These are phyloP conservation scores for Penicillium sp. DNA, from an alignment of 2,329 filamentous ascomycete species.

Conservation along the genomic window DNA sequence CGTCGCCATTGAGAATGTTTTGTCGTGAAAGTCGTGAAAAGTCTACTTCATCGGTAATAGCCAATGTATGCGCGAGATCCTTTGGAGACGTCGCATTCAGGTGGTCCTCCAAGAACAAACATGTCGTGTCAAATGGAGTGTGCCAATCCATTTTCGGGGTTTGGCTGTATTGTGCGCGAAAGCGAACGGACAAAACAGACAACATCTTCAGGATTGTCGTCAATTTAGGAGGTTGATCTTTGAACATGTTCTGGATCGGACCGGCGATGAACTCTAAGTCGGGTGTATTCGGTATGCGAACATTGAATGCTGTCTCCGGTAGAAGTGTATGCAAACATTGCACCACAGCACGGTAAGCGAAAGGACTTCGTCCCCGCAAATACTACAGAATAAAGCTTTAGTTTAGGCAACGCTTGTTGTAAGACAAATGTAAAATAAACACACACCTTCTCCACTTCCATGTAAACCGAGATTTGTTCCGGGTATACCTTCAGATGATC, in stretches of 20 bases:
- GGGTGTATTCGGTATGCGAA: slow-evolving; percentile 11
- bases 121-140: slow-evolving; percentile 30
- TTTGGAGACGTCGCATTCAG: slow-evolving; percentile 31
- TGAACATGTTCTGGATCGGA: slow-evolving; percentile 40
- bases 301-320: slow-evolving; percentile 11
- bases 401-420: background rate
- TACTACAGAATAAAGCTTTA: slow-evolving; percentile 23
- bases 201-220: slow-evolving; percentile 37
- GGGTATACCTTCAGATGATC: slow-evolving; percentile 33
- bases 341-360: slow-evolving; percentile 38
- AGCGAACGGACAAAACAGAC: slow-evolving; percentile 36
- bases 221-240: slow-evolving; percentile 31
- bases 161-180: slow-evolving; percentile 36
- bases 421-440: background rate
- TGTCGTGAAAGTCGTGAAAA: slow-evolving; percentile 31
- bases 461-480: slow-evolving; percentile 32
- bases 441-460: slow-evolving; percentile 39
- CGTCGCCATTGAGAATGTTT: slow-evolving; percentile 25
- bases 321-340: slow-evolving; percentile 30
- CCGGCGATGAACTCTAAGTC: slow-evolving; percentile 39
- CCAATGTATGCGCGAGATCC: slow-evolving; percentile 35
- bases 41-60: slow-evolving; percentile 27
- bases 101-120: slow-evolving; percentile 36
- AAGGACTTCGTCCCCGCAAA: slow-evolving; percentile 37
- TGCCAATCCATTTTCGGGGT: slow-evolving; percentile 36